Conservation (phyloP, 2,329 filamentous ascomycete genomes). For the Colletotrichum tofieldiae region DNA sequence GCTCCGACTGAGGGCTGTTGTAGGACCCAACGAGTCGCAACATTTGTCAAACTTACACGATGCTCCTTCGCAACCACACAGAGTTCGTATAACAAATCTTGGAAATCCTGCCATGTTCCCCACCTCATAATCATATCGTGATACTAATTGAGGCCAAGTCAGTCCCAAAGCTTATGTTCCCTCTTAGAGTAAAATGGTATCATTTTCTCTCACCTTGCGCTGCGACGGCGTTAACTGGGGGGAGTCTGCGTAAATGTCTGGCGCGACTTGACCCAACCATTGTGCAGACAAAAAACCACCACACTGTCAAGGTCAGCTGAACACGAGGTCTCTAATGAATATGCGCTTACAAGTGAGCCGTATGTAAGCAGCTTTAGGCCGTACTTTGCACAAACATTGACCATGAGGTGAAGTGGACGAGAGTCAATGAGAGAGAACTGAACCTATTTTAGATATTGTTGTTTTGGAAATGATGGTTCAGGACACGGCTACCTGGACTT, state of each 20-base stretch:
- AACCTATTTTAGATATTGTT: not conserved
- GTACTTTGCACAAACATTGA: slow-evolving; percentile 18
- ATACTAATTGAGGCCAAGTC: not conserved
- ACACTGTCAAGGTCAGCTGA: not conserved
- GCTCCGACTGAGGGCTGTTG: slow-evolving; percentile 21
- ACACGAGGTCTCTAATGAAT: too few species aligned
- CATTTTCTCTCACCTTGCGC: slow-evolving; percentile 7
- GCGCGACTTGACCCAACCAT: slow-evolving; percentile 10
- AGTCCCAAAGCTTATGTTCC: not conserved
- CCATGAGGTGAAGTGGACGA: slow-evolving; percentile 26
- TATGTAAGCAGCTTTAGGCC: slow-evolving; percentile 12
- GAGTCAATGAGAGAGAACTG: slow-evolving; percentile 28
- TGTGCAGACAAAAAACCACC: slow-evolving; percentile 14
- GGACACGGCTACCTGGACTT: slow-evolving; percentile 5
- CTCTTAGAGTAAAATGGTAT: not conserved
- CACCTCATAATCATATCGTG: slow-evolving; percentile 24
- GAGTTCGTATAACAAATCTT: slow-evolving; percentile 4
- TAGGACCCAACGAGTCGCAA: slow-evolving; percentile 26
- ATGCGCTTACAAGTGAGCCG: slow-evolving; percentile 17
- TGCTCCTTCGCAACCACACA: not conserved
- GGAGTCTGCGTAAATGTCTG: slow-evolving; percentile 18
- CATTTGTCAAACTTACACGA: not conserved
- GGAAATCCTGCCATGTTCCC: slow-evolving; percentile 25
- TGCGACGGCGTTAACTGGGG: slow-evolving; percentile 16
- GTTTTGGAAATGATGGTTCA: too few species aligned